Conservation (phyloP, 1,139 yeast genomes). For the Hemisphaericaspora xylofermentans region DNA sequence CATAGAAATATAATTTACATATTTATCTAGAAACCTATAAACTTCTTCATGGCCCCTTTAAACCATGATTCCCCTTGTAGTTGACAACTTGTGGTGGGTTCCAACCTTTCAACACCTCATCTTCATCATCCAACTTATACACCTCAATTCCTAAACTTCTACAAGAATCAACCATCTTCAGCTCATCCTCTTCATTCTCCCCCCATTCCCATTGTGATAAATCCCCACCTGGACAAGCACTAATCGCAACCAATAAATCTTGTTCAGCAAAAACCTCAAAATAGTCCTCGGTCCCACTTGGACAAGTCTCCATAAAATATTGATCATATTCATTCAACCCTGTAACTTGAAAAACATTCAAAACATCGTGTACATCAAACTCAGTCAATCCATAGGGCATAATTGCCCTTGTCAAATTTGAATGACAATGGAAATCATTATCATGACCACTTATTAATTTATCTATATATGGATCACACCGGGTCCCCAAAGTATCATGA, state of each 20-base stretch:
- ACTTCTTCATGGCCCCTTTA: constrained; percentile 29
- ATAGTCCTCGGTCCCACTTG: constrained; percentile 56
- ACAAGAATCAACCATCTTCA: constrained; percentile 60
- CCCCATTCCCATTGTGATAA: constrained; percentile 74
- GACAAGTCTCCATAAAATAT: constrained; percentile 70
- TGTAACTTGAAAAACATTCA: constrained; percentile 69
- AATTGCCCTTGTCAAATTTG: constrained; percentile 59
- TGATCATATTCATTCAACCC: constrained; percentile 65
- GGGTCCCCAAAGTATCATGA: constrained; percentile 65
- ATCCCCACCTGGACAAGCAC: constrained; percentile 75
- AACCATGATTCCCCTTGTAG: constrained; percentile 59
- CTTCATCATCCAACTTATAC: constrained; percentile 48
- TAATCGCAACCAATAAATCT: constrained; percentile 61
- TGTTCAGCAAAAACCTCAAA: constrained; percentile 69
- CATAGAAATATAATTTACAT: constrained; percentile 25
- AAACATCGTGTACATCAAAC: constrained; percentile 66
- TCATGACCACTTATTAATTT: constrained; percentile 62
- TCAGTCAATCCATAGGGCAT: constrained; percentile 61
- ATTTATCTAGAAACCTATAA: too few species aligned
- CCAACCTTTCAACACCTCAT: constrained; percentile 48
- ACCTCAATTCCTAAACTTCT: constrained; percentile 65
- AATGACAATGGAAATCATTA: constrained; percentile 66
- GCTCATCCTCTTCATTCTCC: constrained; percentile 39
- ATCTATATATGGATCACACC: constrained; percentile 71
- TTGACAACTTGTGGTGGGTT: constrained; percentile 47